phyloP scores from a whole-genome alignment of 1,284 basidiomycete genomes.

The Pascua guehoae region DNA sequence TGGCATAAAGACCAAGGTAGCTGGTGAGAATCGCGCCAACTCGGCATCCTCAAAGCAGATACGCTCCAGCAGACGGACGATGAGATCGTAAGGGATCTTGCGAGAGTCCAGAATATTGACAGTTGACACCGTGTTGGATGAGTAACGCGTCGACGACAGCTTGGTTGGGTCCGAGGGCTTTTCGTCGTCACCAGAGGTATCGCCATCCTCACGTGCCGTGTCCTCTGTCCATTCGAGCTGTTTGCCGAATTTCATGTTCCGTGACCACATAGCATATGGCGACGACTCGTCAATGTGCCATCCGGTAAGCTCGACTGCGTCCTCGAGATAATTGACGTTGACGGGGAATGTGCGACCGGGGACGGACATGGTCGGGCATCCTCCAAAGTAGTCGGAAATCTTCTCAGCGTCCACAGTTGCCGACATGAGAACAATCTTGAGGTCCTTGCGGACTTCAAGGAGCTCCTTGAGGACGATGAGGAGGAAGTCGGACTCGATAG shows the following conservation, averaged over 20 bases:
- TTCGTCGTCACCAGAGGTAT: constrained; percentile 42
- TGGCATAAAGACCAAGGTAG: constrained; percentile 90
- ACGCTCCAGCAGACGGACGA: constrained; percentile 76
- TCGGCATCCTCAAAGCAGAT: constrained; percentile 69
- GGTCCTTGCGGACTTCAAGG: constrained; percentile 68
- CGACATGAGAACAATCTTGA: constrained; percentile 96
- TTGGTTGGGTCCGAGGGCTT: constrained; percentile 37
- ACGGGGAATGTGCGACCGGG: constrained; percentile 98
- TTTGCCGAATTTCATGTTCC: constrained; percentile 50
- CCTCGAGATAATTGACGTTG: constrained; percentile 81
- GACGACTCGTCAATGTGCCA: constrained; percentile 84
- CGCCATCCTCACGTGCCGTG: constrained; percentile 60
- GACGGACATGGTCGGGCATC: constrained; percentile 81
- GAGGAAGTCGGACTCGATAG: constrained; percentile 96
- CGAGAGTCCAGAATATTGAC: constrained; percentile 86
- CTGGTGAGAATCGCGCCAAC: constrained; percentile 61
- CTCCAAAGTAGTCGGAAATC: constrained; percentile 87
- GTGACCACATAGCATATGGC: constrained; percentile 67
- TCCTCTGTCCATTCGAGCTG: constrained; percentile 72
- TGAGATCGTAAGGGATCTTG: constrained; percentile 83
- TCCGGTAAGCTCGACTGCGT: constrained; percentile 80
- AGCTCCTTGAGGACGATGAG: constrained; percentile 93
- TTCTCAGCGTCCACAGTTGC: constrained; percentile 95
- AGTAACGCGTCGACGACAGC: constrained; percentile 52
- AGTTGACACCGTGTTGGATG: constrained; percentile 70